A percentile compares a stretch with the other conserved stretches of the same genome.
These are phyloP conservation scores for Balakata baccata DNA, from an alignment of 345 rosid genomes.

Conservation along the genomic window DNA sequence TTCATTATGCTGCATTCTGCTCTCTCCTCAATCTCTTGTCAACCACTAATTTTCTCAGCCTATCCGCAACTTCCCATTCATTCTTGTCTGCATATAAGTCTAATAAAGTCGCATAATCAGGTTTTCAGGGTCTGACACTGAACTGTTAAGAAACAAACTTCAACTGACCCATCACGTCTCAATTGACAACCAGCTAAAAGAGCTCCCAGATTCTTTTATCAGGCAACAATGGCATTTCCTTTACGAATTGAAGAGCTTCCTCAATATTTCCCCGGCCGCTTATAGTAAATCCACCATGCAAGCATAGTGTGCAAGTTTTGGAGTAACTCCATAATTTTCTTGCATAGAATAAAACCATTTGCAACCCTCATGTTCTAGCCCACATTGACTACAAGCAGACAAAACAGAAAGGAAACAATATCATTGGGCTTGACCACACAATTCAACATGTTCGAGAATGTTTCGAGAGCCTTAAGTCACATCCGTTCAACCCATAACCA, in stretches of 20 bases:
- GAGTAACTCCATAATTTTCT: conserved; percentile 15
- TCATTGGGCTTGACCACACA: conserved; percentile 15
- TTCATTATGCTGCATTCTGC: not conserved
- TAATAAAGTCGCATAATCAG: not conserved
- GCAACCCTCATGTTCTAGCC: conserved; percentile 7
- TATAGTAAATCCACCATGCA: conserved; percentile 22
- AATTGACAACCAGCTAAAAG: conserved; percentile 14
- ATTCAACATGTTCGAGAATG: conserved; percentile 16
- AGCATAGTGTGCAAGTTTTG: conserved; percentile 20
- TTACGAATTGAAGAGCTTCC: conserved; percentile 16
- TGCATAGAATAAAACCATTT: conserved; percentile 13
- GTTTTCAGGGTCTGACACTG: conserved; percentile 9
- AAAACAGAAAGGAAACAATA: conserved; percentile 9
- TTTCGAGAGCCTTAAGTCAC: conserved; percentile 15
- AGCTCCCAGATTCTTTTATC: conserved; percentile 20
- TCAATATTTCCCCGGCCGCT: conserved; percentile 2
- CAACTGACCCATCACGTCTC: not conserved
- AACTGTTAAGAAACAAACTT: conserved; percentile 6
- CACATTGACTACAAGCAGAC: conserved; percentile 17
- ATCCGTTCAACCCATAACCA: conserved; percentile 18
- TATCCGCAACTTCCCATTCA: conserved; percentile 8
- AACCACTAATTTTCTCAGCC: conserved; percentile 16
- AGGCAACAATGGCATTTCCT: conserved; percentile 13
- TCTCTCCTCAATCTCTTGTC: conserved; percentile 6
- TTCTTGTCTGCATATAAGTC: conserved; percentile 3